These are phyloP conservation scores for Corylus americana DNA, from an alignment of 306 rosid species.

Conservation along the genomic window DNA sequence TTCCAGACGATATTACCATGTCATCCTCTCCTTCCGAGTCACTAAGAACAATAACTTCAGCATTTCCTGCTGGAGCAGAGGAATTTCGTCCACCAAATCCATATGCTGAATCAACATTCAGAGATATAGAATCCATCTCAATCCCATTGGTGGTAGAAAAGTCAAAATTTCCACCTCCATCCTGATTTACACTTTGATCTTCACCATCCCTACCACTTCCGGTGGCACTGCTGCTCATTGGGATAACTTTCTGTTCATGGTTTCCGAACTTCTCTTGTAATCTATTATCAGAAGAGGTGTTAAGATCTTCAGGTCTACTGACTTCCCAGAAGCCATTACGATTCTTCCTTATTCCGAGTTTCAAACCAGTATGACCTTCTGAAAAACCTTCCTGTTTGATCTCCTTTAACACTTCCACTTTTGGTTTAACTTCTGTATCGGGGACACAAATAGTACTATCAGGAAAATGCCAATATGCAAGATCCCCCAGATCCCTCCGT, in stretches of 20 bases:
- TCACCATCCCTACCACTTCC: constrained; percentile 89
- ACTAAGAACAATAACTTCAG: constrained; percentile 80
- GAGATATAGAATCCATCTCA: constrained; percentile 72
- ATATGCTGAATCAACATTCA: constrained; percentile 61
- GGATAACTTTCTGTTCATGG: constrained; percentile 69
- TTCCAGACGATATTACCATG: constrained; percentile 51
- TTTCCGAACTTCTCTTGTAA: constrained; percentile 55
- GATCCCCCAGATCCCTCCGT: constrained; percentile 66
- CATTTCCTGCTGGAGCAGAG: constrained; percentile 53
- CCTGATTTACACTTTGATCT: constrained; percentile 91
- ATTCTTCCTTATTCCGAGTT: constrained; percentile 76
- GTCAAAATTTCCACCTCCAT: constrained; percentile 64
- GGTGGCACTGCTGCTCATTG: constrained; percentile 95
- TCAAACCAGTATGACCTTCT: constrained; percentile 69
- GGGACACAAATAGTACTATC: constrained; percentile 57
- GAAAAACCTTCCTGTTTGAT: constrained; percentile 83
- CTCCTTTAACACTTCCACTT: constrained; percentile 57
- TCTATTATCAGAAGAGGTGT: constrained; percentile 58
- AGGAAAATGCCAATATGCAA: constrained; percentile 80
- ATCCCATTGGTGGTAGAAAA: constrained; percentile 63
- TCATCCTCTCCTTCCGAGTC: constrained; percentile 90
- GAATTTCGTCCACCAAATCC: constrained; percentile 52
- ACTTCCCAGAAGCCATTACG: constrained; percentile 81
- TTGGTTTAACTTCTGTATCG: constrained; percentile 45
- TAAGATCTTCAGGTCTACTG: constrained; percentile 69